Evolutionary conservation across 495 filamentous ascomycete genomes (phyloP), one percentile per base, ranked within the genome.

Genomic region (Penicillium canariense): DNA sequence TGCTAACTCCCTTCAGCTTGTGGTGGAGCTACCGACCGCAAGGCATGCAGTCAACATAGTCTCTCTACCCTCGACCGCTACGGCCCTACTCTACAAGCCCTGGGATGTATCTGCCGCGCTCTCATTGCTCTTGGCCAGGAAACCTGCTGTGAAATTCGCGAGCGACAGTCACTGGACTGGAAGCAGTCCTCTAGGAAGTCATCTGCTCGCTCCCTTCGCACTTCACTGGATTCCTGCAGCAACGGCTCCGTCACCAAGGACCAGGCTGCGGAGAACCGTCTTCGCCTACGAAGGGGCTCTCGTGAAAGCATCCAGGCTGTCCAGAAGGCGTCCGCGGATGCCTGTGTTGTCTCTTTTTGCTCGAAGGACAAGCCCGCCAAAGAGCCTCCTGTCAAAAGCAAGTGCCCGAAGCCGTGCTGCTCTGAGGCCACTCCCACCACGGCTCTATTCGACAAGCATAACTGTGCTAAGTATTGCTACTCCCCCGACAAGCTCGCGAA

Each of bases 61-160:
- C 67, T 56, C 28, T 63, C 66, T 17, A 64, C 68, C 8, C 72
- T 61, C 30, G 56, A 64, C 12, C 56, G 46, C 14, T 81, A 78
- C 52, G 67, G 58, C 1, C 62, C 65, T 34, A 79, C 56, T 15
- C 68, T 81, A 7, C 58, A 73, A 42, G 74, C 77, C 17, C 58
- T 81, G 14, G 81, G 81, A 8, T 84, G 79, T 64, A 78, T 82
- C 48, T 84, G 79, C 58, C 72, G 78, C 27, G 74, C 77, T 35
- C 65, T 84, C 3, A 44, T 81, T 31, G 77, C 79, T 26, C 68
- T 81, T 40, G 77, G 78, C 12, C 66, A 79, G 35, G 78, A 82
- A 54, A 70, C 77, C 6, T 84, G 81, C 61, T 84, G 81, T 53
- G 40, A 48, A 42, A 25, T 40, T 39, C 57, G 43, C 1, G 39